Conservation (phyloP, 208 protist species). For the Phytomonas sp. region DNA sequence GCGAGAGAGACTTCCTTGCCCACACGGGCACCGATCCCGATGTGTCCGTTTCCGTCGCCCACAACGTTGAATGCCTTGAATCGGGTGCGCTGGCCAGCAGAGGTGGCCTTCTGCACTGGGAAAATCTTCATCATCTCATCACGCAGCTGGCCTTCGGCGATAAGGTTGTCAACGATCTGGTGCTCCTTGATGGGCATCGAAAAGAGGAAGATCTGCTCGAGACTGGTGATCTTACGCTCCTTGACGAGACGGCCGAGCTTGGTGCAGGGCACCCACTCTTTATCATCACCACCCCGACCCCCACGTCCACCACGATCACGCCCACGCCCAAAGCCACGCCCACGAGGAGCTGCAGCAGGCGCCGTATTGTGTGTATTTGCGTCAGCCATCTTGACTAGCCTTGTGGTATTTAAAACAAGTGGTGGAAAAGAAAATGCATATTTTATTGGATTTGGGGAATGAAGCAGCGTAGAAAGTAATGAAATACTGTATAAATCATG, state of each 20-base stretch:
- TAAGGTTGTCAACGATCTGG: conserved; percentile 99
- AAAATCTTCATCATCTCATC: conserved; percentile 98
- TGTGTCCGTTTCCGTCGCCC: conserved; percentile 97
- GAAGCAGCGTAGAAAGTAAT: not conserved
- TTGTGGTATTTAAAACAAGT: conserved; percentile 5
- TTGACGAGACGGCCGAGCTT: conserved; percentile 98
- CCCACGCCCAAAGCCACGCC: conserved; percentile 26
- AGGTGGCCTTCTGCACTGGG: conserved; percentile 99
- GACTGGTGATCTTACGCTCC: conserved; percentile 93
- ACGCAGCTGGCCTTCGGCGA: conserved; percentile 70
- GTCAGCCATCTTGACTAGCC: conserved; percentile 64
- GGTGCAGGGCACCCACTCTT: conserved; percentile 98
- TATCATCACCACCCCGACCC: conserved; percentile 67
- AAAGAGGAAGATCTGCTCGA: conserved; percentile 99
- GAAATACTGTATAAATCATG: not conserved
- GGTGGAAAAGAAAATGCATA: conserved; percentile 11
- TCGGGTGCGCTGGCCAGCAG: conserved; percentile 98
- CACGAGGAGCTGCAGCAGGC: conserved; percentile 7
- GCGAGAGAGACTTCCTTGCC: conserved; percentile 99
- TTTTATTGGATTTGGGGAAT: not conserved
- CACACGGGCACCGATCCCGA: conserved; percentile 98
- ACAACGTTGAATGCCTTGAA: conserved; percentile 99
- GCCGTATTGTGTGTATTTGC: conserved; percentile 21
- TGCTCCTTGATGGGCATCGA: conserved; percentile 99
- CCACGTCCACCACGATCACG: conserved; percentile 52